Base-by-base conservation (phyloP, 1,284 basidiomycete genomes). In the Cystodermella granulosa region DNA sequence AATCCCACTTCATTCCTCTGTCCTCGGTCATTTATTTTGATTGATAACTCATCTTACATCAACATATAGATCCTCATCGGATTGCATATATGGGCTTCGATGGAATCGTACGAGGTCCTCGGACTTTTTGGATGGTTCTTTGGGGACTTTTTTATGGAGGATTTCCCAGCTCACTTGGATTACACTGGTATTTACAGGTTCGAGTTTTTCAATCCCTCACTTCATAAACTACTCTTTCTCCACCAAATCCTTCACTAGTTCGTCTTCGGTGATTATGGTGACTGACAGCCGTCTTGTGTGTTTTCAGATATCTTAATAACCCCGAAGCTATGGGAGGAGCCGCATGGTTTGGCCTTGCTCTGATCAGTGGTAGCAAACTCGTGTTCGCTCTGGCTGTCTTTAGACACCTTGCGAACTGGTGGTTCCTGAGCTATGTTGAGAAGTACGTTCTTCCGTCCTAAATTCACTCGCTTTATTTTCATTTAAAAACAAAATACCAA, bases 101-200 rank as follows among this genome's bases (percentile, higher is more conserved):
- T 80, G 54, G 92, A 93, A 49, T 91, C 86, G 1, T 97, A 84
- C 66, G 87, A 96, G 59, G 95, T 94, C 15, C 78, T 98, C 1
- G 95, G 95, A 5, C 80, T 89, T 38, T 96, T 96, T 60, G 91
- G 87, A 16, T 97, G 93, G 93, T 92, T 95, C 69, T 97, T 94
- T 58, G 91, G 91, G 18, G 95, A 98, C 67, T 98, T 98, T 69
- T 98, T 98, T 76, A 86, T 97, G 63, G 84, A 91, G 55, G 89
- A 92, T 55, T 95, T 91, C 63, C 92, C 95, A 2, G 73, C 88
- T 2, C 83, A 91, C 53, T 74, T 98, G 6, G 91, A 94, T 51
- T 98, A 98, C 65, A 95, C 91, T 42, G 95, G 95, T 24, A 98
- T 98, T 57, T 97, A 94, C 69, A 81, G 91, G 80, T 87, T 52